Base-by-base conservation (phyloP, 441 rosid genomes). In the Biscutella auriculata region DNA sequence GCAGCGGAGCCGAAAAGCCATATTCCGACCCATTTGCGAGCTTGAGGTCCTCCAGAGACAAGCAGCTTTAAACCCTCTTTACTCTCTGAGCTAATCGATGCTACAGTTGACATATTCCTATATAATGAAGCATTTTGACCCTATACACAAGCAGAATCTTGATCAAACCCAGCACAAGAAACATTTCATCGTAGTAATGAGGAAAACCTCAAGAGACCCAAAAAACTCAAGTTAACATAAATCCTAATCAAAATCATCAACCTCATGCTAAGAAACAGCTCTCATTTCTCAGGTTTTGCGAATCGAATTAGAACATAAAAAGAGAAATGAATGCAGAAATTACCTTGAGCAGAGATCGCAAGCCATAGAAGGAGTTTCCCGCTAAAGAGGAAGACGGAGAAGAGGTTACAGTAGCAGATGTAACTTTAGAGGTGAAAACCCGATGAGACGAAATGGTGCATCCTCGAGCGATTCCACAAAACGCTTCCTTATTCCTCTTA, bases 1-100 rank as follows among this genome's bases (percentile, higher is more conserved):
- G 95, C 90, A 13, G 97, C 88, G 5, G 97, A 92, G 14, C 97
- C 85, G 57, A 88, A 88, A 54, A 92, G 88, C 98, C 98, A 92
- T 29, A 79, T 78, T 4, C 90, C 98, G 15, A 92, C 95, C 81
- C 74, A 56, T 77, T 92, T 92, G 62, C 77, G 95, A 60, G 95
- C 95, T 59, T 51, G 81, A 2, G 90, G 76, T 10, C 97, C 97
- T 65, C 88, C 98, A 12, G 53, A 63, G 56, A 92, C 98, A 4
- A 86, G 78, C 19, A 83, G 62, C 78, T 77, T 88, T 67, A 84
- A 30, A 26, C 95, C 95, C 69, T 81, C 84, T 67, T 81, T 82
- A 62, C 67, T 69, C 67, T 65, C 79, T 52, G 60, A 21, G 6
- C 74, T 75, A 48, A 63, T 60, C 44, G 87, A 69, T 16, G 88